A percentile compares a stretch with the other conserved stretches of the same genome.
These are phyloP conservation scores for Aspergillus tanneri DNA, from an alignment of 2,329 filamentous ascomycete species.

Conservation along the genomic window DNA sequence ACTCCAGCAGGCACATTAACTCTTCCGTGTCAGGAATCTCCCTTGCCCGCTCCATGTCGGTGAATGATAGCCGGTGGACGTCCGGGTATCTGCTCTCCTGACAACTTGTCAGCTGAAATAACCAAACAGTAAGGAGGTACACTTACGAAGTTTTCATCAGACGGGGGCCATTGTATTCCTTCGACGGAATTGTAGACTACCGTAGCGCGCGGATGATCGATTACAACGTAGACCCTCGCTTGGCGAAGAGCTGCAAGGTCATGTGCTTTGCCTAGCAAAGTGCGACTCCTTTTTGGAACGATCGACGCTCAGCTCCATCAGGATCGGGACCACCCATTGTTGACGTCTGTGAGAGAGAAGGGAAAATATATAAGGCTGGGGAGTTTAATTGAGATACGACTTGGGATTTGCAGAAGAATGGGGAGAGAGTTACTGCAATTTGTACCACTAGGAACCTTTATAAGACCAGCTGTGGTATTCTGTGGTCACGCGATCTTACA, in stretches of 20 bases:
- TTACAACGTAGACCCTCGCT: conserved; percentile 10
- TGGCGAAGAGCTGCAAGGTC: conserved; percentile 6
- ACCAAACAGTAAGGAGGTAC: too few relatives aligned
- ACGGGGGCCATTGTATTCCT: conserved; percentile 6
- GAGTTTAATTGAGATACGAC: neutral
- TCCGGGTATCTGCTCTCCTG: too few relatives aligned
- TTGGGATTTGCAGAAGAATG: too few relatives aligned
- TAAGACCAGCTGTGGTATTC: too few relatives aligned
- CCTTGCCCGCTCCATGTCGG: too few relatives aligned
- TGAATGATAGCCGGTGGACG: too few relatives aligned
- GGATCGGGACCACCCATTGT: conserved; percentile 12
- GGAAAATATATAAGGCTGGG: conserved; percentile 3
- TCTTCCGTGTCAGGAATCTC: too few relatives aligned
- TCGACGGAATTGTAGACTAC: conserved; percentile 9
- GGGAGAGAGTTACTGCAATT: too few relatives aligned
- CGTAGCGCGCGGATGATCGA: conserved; percentile 10
- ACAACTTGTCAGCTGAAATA: too few relatives aligned
- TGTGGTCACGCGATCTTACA: too few relatives aligned
- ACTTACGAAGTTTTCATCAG: conserved; percentile 9
- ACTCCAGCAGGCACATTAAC: too few relatives aligned
- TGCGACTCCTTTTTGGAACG: conserved; percentile 10
- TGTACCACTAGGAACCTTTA: too few relatives aligned
- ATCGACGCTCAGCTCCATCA: conserved; percentile 4
- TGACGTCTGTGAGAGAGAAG: neutral
- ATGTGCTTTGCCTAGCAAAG: conserved; percentile 10